Conservation (phyloP, 108 stramenopile genomes). For the Skeletonema grethae region DNA sequence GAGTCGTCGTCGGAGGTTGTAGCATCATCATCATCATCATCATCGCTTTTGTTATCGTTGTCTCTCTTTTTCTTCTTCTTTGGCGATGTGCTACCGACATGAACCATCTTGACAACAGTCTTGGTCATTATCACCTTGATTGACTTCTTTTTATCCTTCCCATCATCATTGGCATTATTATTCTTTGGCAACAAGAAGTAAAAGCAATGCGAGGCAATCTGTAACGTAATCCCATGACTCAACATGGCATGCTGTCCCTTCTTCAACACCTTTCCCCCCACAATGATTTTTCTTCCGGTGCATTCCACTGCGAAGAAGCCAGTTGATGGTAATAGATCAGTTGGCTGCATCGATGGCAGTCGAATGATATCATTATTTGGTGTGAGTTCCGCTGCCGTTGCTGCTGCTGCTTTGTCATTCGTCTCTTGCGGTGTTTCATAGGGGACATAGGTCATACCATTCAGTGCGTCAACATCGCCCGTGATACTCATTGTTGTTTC, state of each 20-base stretch:
- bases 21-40: neutral
- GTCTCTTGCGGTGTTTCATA: neutral
- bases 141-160: too few relatives aligned
- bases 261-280: neutral
- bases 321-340: constrained; percentile 21
- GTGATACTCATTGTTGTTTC: neutral
- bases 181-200: constrained; percentile 35
- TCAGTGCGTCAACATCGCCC: neutral
- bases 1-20: neutral
- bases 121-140: constrained; percentile 16
- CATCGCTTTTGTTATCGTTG: neutral
- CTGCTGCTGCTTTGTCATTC: constrained; percentile 5
- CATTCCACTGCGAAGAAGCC: constrained; percentile 77
- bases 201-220: constrained; percentile 19
- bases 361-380: constrained; percentile 6
- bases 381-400: neutral
- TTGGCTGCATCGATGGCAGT: constrained; percentile 16
- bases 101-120: neutral
- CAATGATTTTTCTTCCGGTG: constrained; percentile 63
- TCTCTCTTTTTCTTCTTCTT: neutral
- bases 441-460: constrained; percentile 19
- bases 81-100: neutral
- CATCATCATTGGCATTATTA: neutral
- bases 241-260: constrained; percentile 33
- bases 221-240: constrained; percentile 10